Evolutionary conservation across 192 early-diverging fungal species (phyloP).

Genomic region (Haplosporangium gracile): DNA sequence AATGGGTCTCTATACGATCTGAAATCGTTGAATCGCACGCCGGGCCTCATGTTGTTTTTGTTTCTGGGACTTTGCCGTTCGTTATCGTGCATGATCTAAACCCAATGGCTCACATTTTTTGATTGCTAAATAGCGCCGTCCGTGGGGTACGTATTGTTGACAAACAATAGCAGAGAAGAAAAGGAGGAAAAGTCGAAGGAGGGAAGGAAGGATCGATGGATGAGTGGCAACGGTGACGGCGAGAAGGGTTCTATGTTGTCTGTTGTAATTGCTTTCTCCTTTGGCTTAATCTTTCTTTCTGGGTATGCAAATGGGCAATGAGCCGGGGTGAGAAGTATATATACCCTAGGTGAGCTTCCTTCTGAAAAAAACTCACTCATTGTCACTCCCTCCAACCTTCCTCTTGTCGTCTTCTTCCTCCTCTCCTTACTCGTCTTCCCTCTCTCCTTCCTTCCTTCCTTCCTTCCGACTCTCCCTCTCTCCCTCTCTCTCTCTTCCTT

Average conservation of each 20-base stretch:
- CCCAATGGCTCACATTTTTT: neutral
- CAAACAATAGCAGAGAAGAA: too few relatives aligned
- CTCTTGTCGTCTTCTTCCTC: neutral
- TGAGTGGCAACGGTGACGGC: too few relatives aligned
- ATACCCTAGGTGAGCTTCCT: too few relatives aligned
- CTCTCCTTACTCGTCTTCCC: neutral
- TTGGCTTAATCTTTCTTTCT: too few relatives aligned
- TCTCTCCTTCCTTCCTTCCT: neutral
- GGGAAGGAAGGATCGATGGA: too few relatives aligned
- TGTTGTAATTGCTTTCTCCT: neutral
- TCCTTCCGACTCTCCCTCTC: neutral
- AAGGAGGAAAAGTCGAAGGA: neutral
- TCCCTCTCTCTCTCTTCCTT: neutral
- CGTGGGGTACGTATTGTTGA: neutral
- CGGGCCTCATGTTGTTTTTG: neutral
- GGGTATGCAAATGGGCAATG: too few relatives aligned
- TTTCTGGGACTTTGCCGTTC: slow-evolving; percentile 4
- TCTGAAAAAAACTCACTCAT: too few relatives aligned
- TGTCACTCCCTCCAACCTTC: too few relatives aligned
- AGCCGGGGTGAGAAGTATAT: too few relatives aligned
- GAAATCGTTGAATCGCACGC: neutral
- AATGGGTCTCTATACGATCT: neutral
- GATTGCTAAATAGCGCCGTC: slow-evolving; percentile 1
- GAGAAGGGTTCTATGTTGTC: too few relatives aligned
- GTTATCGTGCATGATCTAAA: slow-evolving; percentile 47